These are phyloP conservation scores for Aspergillus melleus DNA, from an alignment of 2,329 filamentous ascomycete species.

Conservation along the genomic window DNA sequence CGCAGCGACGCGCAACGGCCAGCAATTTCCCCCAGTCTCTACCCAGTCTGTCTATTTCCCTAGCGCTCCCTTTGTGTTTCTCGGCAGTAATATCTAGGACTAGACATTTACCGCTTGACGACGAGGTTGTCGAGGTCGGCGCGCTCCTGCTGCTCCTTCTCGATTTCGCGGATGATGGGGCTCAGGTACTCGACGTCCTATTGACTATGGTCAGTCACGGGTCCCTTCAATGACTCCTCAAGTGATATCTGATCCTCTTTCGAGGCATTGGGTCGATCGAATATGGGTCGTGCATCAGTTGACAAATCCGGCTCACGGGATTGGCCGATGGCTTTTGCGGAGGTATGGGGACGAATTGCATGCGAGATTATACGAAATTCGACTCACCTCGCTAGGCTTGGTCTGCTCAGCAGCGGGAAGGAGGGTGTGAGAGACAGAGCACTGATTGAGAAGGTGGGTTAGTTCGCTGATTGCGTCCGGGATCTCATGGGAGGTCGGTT, in stretches of 20 bases:
- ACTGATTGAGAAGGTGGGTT: conserved; percentile 46
- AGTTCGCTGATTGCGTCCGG: conserved; percentile 16
- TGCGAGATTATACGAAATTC: conserved; percentile 9
- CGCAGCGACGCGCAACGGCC: conserved; percentile 22
- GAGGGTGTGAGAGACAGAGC: conserved; percentile 65
- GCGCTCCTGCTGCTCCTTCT: conserved; percentile 66
- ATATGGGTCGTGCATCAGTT: conserved; percentile 15
- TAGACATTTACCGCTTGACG: conserved; percentile 49
- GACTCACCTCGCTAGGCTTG: conserved; percentile 64
- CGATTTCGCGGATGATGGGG: conserved; percentile 68
- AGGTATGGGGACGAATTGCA: conserved; percentile 19
- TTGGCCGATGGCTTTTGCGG: conserved; percentile 34
- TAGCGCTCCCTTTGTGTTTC: conserved; percentile 18
- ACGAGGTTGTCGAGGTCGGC: conserved; percentile 68
- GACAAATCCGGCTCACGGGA: conserved; percentile 40
- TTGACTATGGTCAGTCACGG: conserved; percentile 1
- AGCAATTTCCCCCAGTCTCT: conserved; percentile 18
- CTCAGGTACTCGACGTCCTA: conserved; percentile 68
- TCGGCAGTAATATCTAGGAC: conserved; percentile 19
- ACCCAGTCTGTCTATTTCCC: conserved; percentile 20
- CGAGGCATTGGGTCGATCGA: not conserved
- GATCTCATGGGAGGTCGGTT: conserved; percentile 7
- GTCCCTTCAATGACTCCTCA: not conserved
- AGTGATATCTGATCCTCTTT: not conserved
- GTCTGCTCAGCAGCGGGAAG: conserved; percentile 67